Evolutionary conservation across 2,329 filamentous ascomycete genomes (phyloP), one percentile per base, ranked within the genome.

Genomic region (Ophiosphaerella korrae): DNA sequence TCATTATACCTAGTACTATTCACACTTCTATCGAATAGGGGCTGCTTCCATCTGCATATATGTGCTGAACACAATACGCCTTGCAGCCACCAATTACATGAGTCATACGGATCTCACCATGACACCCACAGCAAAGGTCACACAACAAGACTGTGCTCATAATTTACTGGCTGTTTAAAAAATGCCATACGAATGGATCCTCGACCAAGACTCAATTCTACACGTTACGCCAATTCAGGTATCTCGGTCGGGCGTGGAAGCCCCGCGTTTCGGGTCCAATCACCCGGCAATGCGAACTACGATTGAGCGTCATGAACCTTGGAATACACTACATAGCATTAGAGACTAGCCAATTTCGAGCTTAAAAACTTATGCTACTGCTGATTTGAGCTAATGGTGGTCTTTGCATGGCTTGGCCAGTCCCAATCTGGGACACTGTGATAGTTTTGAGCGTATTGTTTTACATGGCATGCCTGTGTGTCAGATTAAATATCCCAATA

Each of bases 251-350:
- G 45, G 12, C 13, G 24, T 13, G 44, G 44, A 37, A 34, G 26
- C 37, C 36, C 45, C 36, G 36, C 29, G 45, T 47, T 47, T 47
- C 45, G 41, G 45, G 36, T 26, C 29, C 37, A 24, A 14, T 41
- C 18, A 35, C 26, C 36, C 45, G 32, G 36, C 45, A 34, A 47
- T 47, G 43, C 43, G 43, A 39, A 45, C 43, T n/a, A 45, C 16
- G 36, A 41, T 37, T 16, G 36, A 41, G 40, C 45, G 29, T 40
- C 45, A 41, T 16, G 31, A 41, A 14, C 35, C 34, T 31, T 24
- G 31, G 24, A 21, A 29, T 6, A 14, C n/a, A 16, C 9, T 11
- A 7, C 35, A 45, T 2, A 24, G 35, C 43, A 38, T 45, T 23
- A 8, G 3, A 39, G 12, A 16, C 21, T 37, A 29, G 42, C 13